Evolutionary conservation across 2,329 filamentous ascomycete species (phyloP).

Genomic region (Cladorrhinum sp.): DNA sequence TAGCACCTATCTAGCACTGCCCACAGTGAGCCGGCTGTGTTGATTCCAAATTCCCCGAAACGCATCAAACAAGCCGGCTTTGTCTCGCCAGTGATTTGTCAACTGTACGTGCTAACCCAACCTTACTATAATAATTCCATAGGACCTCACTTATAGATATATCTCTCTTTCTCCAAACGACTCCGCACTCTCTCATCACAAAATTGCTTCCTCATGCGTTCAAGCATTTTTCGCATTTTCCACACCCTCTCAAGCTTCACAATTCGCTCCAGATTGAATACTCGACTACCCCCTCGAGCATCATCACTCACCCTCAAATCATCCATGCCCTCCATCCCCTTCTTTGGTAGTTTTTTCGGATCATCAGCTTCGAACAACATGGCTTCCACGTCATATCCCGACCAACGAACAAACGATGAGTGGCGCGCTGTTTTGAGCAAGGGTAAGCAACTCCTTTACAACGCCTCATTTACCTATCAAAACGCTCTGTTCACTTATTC

Average conservation of each 20-base stretch:
- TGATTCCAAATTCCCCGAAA: slow-evolving; percentile 6
- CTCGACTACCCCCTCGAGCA: neutral
- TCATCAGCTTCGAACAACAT: slow-evolving; percentile 51
- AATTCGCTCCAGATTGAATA: slow-evolving; percentile 22
- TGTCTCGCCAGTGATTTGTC: slow-evolving; percentile 9
- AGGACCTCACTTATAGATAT: neutral
- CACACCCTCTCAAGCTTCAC: slow-evolving; percentile 47
- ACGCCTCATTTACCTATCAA: slow-evolving; percentile 3
- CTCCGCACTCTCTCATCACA: slow-evolving; percentile 6
- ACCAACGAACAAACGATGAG: slow-evolving; percentile 75
- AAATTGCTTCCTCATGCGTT: slow-evolving; percentile 42
- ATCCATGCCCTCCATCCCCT: slow-evolving; percentile 76
- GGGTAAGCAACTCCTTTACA: too few relatives aligned
- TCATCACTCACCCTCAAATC: slow-evolving; percentile 8
- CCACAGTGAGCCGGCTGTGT: neutral
- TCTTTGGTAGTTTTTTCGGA: slow-evolving; percentile 73
- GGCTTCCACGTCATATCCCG: slow-evolving; percentile 54
- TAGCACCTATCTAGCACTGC: too few relatives aligned
- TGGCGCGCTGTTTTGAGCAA: slow-evolving; percentile 81
- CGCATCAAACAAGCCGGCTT: neutral
- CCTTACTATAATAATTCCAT: neutral
- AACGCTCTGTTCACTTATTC: neutral
- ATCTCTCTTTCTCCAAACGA: neutral
- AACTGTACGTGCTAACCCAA: neutral
- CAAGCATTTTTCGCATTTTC: slow-evolving; percentile 45